Base-by-base conservation (phyloP, 352 stramenopile genomes). In the Globisporangium cylindrosporum region DNA sequence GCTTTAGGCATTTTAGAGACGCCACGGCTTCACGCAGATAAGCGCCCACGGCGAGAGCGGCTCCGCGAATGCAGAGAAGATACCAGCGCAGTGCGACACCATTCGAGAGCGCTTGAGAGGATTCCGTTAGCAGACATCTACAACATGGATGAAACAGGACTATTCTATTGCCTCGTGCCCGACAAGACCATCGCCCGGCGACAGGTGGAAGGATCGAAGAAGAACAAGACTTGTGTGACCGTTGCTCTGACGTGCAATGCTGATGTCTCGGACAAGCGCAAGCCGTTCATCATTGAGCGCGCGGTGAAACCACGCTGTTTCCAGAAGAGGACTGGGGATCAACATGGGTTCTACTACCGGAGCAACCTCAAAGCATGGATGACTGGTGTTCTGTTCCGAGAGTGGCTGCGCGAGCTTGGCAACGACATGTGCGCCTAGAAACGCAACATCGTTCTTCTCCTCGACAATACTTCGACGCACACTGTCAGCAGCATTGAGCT, bases 121-220 rank as follows among this genome's bases (percentile, higher is more conserved):
- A 3, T 55, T 0, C 10, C 48, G 48, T 4, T 55, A 5, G 48
- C 48, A 4, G 48, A 55, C n/a, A 55, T 55, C n/a, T 55, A 55
- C 9, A 55, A 55, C n/a, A 55, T 55, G 48, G 48, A 29, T 15
- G n/a, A 55, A 29, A 29, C 48, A 0, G 48, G 48, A 29, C 20
- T 29, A 0, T 55, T 55, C 9, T 55, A 55, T n/a, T 29, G 48
- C 20, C n/a, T 55, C 48, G 48, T 5, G n/a, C n/a, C n/a, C 5
- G 48, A 55, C 48, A 55, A 55, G 48, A 27, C 48, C 48, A 55
- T 27, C 48, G 48, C 48, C n/a, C 20, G 7, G 1, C 48, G n/a
- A 27, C 48, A 55, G 18, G 48, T 55, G 20, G 49, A 56, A 56
- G n/a, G 22, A n/a, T 32, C n/a, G 8, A 56, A 56, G 49, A 56